A percentile compares a stretch with the other conserved stretches of the same genome.
Conservation (phyloP, 2,329 filamentous ascomycete genomes). For the Lasiodiplodia sp. region DNA sequence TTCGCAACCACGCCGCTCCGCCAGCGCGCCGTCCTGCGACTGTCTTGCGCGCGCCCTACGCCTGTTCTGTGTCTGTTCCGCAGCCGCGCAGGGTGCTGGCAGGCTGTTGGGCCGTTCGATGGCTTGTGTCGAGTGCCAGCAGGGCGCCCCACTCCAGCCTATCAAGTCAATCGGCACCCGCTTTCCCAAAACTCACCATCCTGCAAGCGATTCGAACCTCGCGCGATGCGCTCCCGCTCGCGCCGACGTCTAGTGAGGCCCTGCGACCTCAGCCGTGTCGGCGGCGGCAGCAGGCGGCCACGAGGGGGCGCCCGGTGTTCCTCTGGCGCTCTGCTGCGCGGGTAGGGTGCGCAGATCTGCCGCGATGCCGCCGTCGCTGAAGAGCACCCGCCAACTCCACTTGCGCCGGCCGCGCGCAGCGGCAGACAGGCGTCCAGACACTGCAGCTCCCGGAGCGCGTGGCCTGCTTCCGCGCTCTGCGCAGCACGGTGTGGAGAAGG, state of each 20-base stretch:
- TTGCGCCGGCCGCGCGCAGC: conserved; percentile 1
- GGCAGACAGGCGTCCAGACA: conserved; percentile 7
- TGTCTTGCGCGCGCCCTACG: conserved; percentile 12
- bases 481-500: conserved; percentile 25
- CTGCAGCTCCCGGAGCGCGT: conserved; percentile 9
- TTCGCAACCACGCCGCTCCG: conserved; percentile 7
- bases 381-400: conserved; percentile 26
- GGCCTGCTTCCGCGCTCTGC: conserved; percentile 24
- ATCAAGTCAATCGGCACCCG: conserved; percentile 33
- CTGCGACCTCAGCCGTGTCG: conserved; percentile 4
- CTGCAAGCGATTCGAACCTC: conserved; percentile 28
- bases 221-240: conserved; percentile 14
- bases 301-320: conserved; percentile 17
- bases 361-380: conserved; percentile 25
- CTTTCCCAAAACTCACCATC: conserved; percentile 35
- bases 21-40: conserved; percentile 3
- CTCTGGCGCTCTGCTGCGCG: conserved; percentile 16
- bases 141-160: conserved; percentile 32
- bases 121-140: conserved; percentile 29
- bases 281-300: conserved; percentile 10
- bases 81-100: conserved; percentile 25
- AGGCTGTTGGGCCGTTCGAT: conserved; percentile 26
- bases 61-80: conserved; percentile 27
- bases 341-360: conserved; percentile 27
- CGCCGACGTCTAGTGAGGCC: conserved; percentile 7